Base-by-base conservation (phyloP, 2,329 filamentous ascomycete genomes). In the Colletotrichum plurivorum region DNA sequence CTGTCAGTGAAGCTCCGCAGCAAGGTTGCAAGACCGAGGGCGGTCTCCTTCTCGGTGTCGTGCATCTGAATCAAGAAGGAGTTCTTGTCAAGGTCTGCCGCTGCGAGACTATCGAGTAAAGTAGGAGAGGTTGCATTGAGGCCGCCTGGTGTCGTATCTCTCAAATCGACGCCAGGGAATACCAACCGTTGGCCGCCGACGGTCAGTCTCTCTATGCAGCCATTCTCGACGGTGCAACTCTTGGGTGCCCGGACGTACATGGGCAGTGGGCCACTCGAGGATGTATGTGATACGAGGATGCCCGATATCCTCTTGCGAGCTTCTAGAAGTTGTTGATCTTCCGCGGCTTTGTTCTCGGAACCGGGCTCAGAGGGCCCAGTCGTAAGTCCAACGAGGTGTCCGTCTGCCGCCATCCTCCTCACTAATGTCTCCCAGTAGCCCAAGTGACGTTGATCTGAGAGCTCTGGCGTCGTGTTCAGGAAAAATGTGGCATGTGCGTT, bases 201-300 rank as follows among this genome's bases (percentile, higher is more conserved):
- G 0, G 60, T 56, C n/a, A 63, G 31, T 15, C 20, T 63, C 43
- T 63, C 60, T 7, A 56, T 51, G n/a, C 60, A 63, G 22, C 51
- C 60, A 6, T 63, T 63, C 9, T 46, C n/a, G 39, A 63, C 52
- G n/a, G 27, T 63, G 10, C 60, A 63, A 49, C 18, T 15, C 1
- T 22, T n/a, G 0, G 51, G 60, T 20, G 51, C 15, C n/a, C 51
- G 25, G 5, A 56, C 20, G 13, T 63, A 63, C n/a, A 27, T 41
- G 2, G 51, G 60, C 16, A 45, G 60, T n/a, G 18, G 22, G 4
- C 15, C 16, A 6, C 16, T 20, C 4, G 49, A 27, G 36, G 51
- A 39, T 12, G 36, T 15, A 2, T 51, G 16, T 27, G 60, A 36
- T 0, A 13, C 12, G 5, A 54, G 18, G 25, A 63, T 45, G 12